Evolutionary conservation across 352 stramenopile genomes (phyloP).

Genomic region (Halophytophthora batemanensis): DNA sequence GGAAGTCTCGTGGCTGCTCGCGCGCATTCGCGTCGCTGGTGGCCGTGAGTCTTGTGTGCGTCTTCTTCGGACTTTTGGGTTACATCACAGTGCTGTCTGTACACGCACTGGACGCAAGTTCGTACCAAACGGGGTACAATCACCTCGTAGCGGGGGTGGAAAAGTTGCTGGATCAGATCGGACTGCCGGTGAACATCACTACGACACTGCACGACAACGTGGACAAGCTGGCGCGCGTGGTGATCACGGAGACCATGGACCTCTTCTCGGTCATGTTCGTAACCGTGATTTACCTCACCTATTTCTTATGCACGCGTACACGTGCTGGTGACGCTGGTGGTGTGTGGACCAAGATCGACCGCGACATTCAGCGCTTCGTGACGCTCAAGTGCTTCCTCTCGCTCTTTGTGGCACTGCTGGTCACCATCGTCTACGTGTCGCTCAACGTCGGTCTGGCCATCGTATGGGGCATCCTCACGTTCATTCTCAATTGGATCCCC

Average conservation of each 20-base stretch:
- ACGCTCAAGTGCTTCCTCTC: constrained; percentile 88
- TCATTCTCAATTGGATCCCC: constrained; percentile 89
- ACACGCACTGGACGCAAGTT: constrained; percentile 71
- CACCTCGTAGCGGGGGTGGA: constrained; percentile 66
- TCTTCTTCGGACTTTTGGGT: constrained; percentile 82
- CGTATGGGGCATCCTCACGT: constrained; percentile 87
- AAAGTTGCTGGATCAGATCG: constrained; percentile 63
- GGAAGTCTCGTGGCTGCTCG: constrained; percentile 78
- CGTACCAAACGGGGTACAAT: constrained; percentile 85
- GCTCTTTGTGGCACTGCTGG: constrained; percentile 82
- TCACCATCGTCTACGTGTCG: constrained; percentile 89
- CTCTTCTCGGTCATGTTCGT: constrained; percentile 89
- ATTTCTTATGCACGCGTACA: constrained; percentile 85
- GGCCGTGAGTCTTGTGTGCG: constrained; percentile 80
- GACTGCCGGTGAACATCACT: constrained; percentile 84
- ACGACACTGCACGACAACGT: constrained; percentile 89
- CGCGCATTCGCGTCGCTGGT: constrained; percentile 80
- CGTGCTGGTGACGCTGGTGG: constrained; percentile 79
- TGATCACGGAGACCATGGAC: constrained; percentile 88
- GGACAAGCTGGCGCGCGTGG: constrained; percentile 80
- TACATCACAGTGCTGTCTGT: constrained; percentile 89
- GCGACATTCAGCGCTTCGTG: constrained; percentile 88
- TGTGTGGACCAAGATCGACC: constrained; percentile 88
- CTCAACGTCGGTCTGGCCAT: constrained; percentile 85
- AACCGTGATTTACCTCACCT: constrained; percentile 87